These are phyloP conservation scores for Phytopythium helicoides DNA, from an alignment of 352 stramenopile species.

Conservation along the genomic window DNA sequence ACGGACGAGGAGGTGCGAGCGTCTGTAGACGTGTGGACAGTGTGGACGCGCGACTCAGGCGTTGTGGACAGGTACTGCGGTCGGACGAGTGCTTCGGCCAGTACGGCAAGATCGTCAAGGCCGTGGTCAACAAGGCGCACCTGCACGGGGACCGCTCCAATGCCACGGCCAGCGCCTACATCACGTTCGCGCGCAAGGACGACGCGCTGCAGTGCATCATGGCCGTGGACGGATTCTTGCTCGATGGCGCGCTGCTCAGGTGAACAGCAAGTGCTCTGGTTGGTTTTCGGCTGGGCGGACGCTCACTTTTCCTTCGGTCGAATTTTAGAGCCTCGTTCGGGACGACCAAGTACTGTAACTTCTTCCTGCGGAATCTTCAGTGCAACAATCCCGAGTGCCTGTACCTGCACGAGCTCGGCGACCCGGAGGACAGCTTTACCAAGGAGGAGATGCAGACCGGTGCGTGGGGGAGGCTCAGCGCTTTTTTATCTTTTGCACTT, in stretches of 20 bases:
- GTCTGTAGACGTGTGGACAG: neutral
- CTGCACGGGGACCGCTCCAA: slow-evolving; percentile 66
- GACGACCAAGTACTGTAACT: slow-evolving; percentile 97
- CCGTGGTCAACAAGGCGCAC: slow-evolving; percentile 89
- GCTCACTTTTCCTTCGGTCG: neutral
- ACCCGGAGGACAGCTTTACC: slow-evolving; percentile 93
- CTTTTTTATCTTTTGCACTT: no score
- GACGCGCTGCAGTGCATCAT: slow-evolving; percentile 91
- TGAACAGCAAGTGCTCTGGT: slow-evolving; percentile 18
- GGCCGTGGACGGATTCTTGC: slow-evolving; percentile 88
- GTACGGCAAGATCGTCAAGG: slow-evolving; percentile 93
- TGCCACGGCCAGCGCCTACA: slow-evolving; percentile 89
- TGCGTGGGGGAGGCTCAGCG: no score
- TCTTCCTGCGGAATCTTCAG: slow-evolving; percentile 87
- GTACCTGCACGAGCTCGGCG: slow-evolving; percentile 92
- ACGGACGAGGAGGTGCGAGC: slow-evolving; percentile 69
- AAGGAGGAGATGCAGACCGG: slow-evolving; percentile 93
- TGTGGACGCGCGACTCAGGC: neutral
- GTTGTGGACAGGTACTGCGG: slow-evolving; percentile 54
- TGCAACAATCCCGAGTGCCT: slow-evolving; percentile 95
- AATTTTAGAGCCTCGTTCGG: slow-evolving; percentile 85
- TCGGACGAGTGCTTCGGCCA: slow-evolving; percentile 91
- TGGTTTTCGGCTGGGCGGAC: no score
- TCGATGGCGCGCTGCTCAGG: slow-evolving; percentile 79
- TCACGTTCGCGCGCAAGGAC: slow-evolving; percentile 91